Conservation (phyloP, 106 monocot species). For the Acanthochlamys bracteata region DNA sequence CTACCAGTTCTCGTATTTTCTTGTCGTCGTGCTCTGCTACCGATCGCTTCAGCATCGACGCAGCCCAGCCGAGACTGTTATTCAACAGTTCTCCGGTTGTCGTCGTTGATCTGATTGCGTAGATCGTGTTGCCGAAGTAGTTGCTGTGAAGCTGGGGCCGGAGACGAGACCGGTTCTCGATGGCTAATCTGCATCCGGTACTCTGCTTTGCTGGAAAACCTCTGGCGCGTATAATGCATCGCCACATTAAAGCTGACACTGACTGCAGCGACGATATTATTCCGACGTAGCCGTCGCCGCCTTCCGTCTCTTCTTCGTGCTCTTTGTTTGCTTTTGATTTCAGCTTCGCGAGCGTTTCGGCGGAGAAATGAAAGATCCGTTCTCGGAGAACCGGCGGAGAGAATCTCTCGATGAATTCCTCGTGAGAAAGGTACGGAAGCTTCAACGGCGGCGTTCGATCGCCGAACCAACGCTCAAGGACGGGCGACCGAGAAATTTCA, state of each 20-base stretch:
- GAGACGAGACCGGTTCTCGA: constrained; percentile 7
- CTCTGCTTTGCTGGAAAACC: not conserved
- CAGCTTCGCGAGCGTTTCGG: constrained; percentile 23
- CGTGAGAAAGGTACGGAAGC: constrained; percentile 30
- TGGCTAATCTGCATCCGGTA: constrained; percentile 8
- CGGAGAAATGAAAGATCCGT: constrained; percentile 58
- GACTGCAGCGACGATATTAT: constrained; percentile 11
- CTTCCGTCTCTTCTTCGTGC: not conserved
- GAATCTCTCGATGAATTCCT: constrained; percentile 27
- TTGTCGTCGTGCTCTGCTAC: constrained; percentile 16
- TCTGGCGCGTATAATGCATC: constrained; percentile 12
- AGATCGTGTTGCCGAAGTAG: too few species aligned
- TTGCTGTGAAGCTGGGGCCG: too few species aligned
- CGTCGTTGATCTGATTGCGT: too few species aligned
- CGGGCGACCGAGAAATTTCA: constrained; percentile 17
- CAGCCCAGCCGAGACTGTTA: too few species aligned
- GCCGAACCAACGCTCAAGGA: constrained; percentile 47
- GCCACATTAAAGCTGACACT: constrained; percentile 12
- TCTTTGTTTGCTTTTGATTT: constrained; percentile 47
- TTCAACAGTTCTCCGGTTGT: too few species aligned
- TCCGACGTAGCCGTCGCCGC: too few species aligned
- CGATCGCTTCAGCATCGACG: too few species aligned
- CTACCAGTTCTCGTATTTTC: constrained; percentile 12
- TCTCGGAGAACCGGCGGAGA: constrained; percentile 31
- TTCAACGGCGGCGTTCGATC: constrained; percentile 40